Conservation (phyloP, 495 filamentous ascomycete genomes). For the Pyrenopolyporus hunteri region DNA sequence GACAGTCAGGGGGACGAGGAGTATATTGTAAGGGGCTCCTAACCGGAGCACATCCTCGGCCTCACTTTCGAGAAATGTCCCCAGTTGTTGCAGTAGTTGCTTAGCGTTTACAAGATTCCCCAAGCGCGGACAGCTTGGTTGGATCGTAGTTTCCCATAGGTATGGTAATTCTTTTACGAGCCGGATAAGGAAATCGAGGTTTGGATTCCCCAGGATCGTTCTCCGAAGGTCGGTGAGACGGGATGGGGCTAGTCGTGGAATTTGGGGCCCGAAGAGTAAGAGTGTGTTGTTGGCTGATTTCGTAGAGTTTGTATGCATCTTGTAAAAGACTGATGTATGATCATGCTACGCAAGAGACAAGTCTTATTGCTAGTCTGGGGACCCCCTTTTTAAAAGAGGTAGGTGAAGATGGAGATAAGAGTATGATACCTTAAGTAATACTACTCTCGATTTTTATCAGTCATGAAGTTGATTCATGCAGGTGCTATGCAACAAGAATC, state of each 20-base stretch:
- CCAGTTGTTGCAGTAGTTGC: background rate
- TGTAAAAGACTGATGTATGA: background rate
- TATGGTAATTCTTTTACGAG: constrained; percentile 6
- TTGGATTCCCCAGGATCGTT: constrained; percentile 2
- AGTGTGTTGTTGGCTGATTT: constrained; percentile 8
- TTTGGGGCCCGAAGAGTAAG: constrained; percentile 19
- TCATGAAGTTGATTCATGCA: constrained; percentile 17
- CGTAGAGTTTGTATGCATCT: constrained; percentile 1
- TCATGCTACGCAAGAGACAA: background rate
- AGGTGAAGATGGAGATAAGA: background rate
- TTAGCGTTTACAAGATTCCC: background rate
- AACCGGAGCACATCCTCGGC: constrained; percentile 2
- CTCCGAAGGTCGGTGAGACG: constrained; percentile 17
- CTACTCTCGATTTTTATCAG: background rate
- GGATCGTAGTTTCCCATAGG: constrained; percentile 5
- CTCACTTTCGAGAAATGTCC: constrained; percentile 4
- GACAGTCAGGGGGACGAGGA: constrained; percentile 14
- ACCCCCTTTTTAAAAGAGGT: too few species aligned
- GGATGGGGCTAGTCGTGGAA: constrained; percentile 5
- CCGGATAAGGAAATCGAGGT: constrained; percentile 4
- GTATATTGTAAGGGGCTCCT: constrained; percentile 8
- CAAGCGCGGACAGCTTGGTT: background rate
- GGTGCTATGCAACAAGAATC: background rate
- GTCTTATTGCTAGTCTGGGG: too few species aligned
- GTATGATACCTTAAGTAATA: constrained; percentile 5